These are phyloP conservation scores for Exophiala sideris DNA, from an alignment of 2,329 filamentous ascomycete species.

Conservation along the genomic window DNA sequence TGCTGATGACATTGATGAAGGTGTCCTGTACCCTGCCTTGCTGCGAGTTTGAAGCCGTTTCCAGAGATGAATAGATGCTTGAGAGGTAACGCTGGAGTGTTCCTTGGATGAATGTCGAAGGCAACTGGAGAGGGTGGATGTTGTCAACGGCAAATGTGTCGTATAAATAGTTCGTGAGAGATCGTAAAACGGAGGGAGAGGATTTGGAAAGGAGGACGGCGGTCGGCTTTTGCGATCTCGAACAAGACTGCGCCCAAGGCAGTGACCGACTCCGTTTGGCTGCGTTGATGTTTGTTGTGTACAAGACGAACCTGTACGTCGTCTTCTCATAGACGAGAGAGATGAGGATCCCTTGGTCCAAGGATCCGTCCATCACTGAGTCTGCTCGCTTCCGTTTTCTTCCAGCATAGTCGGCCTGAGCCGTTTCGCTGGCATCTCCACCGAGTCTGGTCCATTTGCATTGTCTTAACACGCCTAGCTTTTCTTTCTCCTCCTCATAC, in stretches of 20 bases:
- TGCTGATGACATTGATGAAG: slow-evolving; percentile 15
- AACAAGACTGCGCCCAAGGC: not conserved
- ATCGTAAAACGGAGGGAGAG: slow-evolving; percentile 7
- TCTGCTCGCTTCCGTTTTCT: slow-evolving; percentile 8
- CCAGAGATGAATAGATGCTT: slow-evolving; percentile 1
- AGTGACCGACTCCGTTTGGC: slow-evolving; percentile 8
- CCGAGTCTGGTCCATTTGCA: slow-evolving; percentile 17
- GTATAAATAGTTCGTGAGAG: slow-evolving; percentile 12
- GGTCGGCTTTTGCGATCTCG: not conserved
- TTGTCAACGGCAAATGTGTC: slow-evolving; percentile 14
- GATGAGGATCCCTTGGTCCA: slow-evolving; percentile 8
- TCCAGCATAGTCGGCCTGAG: not conserved
- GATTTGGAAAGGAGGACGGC: slow-evolving; percentile 20
- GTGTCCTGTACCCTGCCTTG: not conserved
- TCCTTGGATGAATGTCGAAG: slow-evolving; percentile 11
- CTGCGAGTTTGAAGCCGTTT: not conserved
- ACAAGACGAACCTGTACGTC: slow-evolving; percentile 20
- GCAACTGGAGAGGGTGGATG: slow-evolving; percentile 18
- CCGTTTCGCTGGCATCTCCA: not conserved
- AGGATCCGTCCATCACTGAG: not conserved
- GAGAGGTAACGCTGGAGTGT: slow-evolving; percentile 15
- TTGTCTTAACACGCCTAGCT: slow-evolving; percentile 16
- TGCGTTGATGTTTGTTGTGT: not conserved
- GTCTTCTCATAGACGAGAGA: slow-evolving; percentile 21
- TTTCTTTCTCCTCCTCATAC: slow-evolving; percentile 21